A percentile compares a stretch with the other conserved stretches of the same genome.
Evolutionary conservation across 1,284 basidiomycete genomes (phyloP).

Genomic region (Sporisorium sorghi): DNA sequence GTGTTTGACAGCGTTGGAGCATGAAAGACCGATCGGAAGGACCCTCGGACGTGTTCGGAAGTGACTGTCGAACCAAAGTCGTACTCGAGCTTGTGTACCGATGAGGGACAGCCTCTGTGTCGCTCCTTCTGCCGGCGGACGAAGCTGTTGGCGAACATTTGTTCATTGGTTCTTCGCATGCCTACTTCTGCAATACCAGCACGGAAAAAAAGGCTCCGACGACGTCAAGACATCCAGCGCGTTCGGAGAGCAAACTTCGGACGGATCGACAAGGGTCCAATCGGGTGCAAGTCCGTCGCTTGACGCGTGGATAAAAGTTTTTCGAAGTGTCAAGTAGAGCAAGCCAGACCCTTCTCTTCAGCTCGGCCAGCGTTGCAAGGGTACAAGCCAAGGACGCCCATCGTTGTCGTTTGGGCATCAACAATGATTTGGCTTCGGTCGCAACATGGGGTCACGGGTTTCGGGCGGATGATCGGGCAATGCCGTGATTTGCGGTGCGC

Average conservation of each 20-base stretch:
- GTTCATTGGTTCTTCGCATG: too few species aligned
- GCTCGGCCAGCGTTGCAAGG: background rate
- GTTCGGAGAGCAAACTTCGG: background rate
- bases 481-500: background rate
- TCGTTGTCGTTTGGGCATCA: background rate
- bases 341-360: background rate
- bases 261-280: constrained; percentile 6
- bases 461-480: background rate
- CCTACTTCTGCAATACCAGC: too few species aligned
- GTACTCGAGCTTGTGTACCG: too few species aligned
- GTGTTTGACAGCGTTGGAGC: background rate
- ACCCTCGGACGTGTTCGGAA: too few species aligned
- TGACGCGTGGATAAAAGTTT: background rate
- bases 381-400: background rate
- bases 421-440: background rate
- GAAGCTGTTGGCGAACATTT: too few species aligned
- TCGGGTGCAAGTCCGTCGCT: background rate
- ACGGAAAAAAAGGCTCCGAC: background rate
- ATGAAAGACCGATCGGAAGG: background rate
- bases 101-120: background rate
- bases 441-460: background rate
- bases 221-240: background rate
- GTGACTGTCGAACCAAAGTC: too few species aligned
- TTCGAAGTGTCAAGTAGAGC: background rate
- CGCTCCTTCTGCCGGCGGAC: background rate